These are phyloP conservation scores for Pseudopithomyces chartarum DNA, from an alignment of 2,329 filamentous ascomycete genomes.

Conservation along the genomic window DNA sequence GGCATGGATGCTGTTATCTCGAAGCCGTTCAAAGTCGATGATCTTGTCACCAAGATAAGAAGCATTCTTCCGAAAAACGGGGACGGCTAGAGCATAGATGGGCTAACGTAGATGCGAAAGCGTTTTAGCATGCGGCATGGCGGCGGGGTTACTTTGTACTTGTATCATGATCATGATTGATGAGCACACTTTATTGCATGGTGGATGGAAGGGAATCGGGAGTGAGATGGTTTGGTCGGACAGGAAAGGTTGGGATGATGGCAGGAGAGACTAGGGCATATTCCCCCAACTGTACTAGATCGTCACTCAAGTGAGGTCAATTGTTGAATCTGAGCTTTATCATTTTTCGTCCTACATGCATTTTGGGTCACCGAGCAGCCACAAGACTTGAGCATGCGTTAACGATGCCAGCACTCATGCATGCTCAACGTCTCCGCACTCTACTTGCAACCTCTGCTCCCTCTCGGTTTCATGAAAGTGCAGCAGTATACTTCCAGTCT, in stretches of 20 bases:
- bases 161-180: neutral
- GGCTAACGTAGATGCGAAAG: neutral
- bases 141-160: neutral
- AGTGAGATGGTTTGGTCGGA: neutral
- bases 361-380: too few species aligned
- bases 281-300: too few species aligned
- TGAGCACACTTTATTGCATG: neutral
- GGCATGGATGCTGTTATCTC: conserved; percentile 47
- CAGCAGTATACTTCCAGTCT: too few species aligned
- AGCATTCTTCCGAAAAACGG: conserved; percentile 19
- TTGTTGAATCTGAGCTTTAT: too few species aligned
- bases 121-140: neutral
- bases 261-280: too few species aligned
- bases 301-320: too few species aligned
- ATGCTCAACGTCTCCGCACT: too few species aligned
- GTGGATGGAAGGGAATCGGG: neutral
- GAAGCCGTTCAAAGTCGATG: conserved; percentile 47
- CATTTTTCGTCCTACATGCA: too few species aligned
- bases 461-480: too few species aligned
- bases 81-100: neutral
- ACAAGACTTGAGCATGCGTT: too few species aligned
- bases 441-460: too few species aligned
- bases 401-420: too few species aligned
- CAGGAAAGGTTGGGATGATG: neutral
- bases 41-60: conserved; percentile 37